Conservation (phyloP, 768 basidiomycete genomes). For the Brasilioporus rufonigricans region DNA sequence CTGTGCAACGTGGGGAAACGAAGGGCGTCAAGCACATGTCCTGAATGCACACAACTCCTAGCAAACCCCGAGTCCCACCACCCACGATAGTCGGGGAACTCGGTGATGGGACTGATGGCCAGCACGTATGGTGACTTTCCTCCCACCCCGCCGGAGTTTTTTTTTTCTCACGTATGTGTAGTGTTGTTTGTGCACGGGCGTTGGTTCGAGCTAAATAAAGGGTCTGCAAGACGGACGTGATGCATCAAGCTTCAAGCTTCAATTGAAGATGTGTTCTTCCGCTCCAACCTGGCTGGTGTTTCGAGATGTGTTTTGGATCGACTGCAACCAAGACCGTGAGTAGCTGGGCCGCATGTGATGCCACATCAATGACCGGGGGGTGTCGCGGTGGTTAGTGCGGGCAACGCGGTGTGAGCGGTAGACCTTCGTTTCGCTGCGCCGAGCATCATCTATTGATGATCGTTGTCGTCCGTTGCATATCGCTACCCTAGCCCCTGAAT, state of each 20-base stretch:
- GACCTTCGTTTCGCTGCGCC: neutral
- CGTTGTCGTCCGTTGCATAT: neutral
- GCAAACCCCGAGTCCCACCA: slow-evolving; percentile 3
- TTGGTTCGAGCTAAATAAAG: neutral
- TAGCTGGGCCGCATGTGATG: neutral
- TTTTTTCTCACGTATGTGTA: neutral
- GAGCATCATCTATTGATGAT: neutral
- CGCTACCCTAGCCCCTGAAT: neutral
- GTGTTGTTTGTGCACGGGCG: neutral
- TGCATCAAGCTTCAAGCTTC: neutral
- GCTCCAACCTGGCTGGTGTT: neutral
- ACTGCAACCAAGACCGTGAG: neutral
- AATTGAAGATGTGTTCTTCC: neutral
- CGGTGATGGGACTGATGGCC: neutral
- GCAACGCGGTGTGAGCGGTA: neutral
- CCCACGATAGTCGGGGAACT: slow-evolving; percentile 3
- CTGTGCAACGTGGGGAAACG: slow-evolving; percentile 18
- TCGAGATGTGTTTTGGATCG: neutral
- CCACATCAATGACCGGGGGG: neutral
- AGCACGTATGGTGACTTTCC: neutral
- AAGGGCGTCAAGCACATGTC: neutral
- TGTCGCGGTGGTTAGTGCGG: neutral
- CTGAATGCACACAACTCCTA: slow-evolving; percentile 1
- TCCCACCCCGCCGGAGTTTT: neutral
- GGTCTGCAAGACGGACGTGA: neutral